Percentiles rank a stretch among this genome's conserved stretches.
Evolutionary conservation across 2,329 filamentous ascomycete genomes (phyloP).

Genomic region (Arthrobotrys iridis): DNA sequence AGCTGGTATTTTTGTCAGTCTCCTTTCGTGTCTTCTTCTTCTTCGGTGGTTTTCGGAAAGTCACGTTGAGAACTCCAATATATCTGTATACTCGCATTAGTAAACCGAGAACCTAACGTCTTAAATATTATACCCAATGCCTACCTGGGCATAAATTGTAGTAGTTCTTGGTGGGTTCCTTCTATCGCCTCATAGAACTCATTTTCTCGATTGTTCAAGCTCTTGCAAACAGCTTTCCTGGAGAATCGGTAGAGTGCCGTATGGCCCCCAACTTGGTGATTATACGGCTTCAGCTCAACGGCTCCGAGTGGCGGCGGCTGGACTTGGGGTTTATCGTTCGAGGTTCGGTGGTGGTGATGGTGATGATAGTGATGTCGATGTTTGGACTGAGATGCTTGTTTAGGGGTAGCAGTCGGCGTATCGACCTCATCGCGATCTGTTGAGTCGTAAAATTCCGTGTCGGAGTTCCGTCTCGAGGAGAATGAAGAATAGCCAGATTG

Average conservation of each 20-base stretch:
- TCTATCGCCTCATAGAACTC: conserved; percentile 98
- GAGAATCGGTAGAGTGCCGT: conserved; percentile 97
- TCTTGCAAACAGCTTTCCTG: conserved; percentile 93
- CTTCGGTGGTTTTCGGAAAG: conserved; percentile 72
- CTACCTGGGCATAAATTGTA: conserved; percentile 88
- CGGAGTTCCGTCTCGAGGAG: conserved; percentile 60
- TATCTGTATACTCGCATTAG: conserved; percentile 70
- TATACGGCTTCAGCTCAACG: conserved; percentile 95
- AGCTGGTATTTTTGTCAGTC: conserved; percentile 58
- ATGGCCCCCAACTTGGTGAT: conserved; percentile 96
- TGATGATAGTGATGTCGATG: conserved; percentile 59
- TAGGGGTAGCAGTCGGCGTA: conserved; percentile 60
- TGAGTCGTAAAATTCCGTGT: conserved; percentile 64
- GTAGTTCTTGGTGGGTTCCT: conserved; percentile 84
- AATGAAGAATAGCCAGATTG: conserved; percentile 45
- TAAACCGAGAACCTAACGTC: conserved; percentile 56
- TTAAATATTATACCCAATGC: conserved; percentile 54
- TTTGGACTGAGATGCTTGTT: conserved; percentile 50
- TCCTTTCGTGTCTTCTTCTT: conserved; percentile 61
- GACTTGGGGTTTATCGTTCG: conserved; percentile 31
- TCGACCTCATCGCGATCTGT: conserved; percentile 58
- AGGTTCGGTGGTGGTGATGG: conserved; percentile 56
- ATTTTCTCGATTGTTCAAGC: conserved; percentile 97
- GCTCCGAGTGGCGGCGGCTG: conserved; percentile 75
- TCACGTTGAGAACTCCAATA: conserved; percentile 89